These are phyloP conservation scores for Sophora flavescens DNA, from an alignment of 306 rosid species.

Conservation along the genomic window DNA sequence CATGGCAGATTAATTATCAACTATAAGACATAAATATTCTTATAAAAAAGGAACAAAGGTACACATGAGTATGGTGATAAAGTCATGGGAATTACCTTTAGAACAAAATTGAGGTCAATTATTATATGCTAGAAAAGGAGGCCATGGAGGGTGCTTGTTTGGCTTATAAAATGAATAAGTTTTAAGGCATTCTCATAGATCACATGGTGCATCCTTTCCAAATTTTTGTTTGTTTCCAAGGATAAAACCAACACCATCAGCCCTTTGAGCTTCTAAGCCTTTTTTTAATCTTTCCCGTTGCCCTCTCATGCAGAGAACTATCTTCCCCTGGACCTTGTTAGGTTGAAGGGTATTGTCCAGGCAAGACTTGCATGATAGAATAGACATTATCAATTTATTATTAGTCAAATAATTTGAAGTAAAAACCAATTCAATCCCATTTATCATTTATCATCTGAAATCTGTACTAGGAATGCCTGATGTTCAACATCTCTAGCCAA, in stretches of 20 bases:
- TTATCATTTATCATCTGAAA: constrained; percentile 60
- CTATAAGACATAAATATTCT: background rate
- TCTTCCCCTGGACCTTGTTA: too few species aligned
- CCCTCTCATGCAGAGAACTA: too few species aligned
- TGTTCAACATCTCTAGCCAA: constrained; percentile 64
- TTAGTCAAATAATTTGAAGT: background rate
- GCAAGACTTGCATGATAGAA: constrained; percentile 63
- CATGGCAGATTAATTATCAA: constrained; percentile 2
- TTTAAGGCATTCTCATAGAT: constrained; percentile 57
- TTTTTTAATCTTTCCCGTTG: too few species aligned
- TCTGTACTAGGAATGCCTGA: constrained; percentile 38
- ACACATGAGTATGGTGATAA: too few species aligned
- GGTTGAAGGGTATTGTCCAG: too few species aligned
- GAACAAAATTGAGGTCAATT: constrained; percentile 73
- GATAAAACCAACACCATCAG: too few species aligned
- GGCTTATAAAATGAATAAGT: constrained; percentile 54
- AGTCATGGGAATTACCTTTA: constrained; percentile 70
- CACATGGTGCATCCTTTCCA: constrained; percentile 61
- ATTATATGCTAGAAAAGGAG: constrained; percentile 67
- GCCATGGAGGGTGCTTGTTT: constrained; percentile 90
- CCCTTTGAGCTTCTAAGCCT: too few species aligned
- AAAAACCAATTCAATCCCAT: too few species aligned
- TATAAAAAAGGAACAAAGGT: background rate
- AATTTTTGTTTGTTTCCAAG: too few species aligned
- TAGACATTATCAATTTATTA: too few species aligned